Conservation (phyloP, 345 rosid species). For the Punica granatum region DNA sequence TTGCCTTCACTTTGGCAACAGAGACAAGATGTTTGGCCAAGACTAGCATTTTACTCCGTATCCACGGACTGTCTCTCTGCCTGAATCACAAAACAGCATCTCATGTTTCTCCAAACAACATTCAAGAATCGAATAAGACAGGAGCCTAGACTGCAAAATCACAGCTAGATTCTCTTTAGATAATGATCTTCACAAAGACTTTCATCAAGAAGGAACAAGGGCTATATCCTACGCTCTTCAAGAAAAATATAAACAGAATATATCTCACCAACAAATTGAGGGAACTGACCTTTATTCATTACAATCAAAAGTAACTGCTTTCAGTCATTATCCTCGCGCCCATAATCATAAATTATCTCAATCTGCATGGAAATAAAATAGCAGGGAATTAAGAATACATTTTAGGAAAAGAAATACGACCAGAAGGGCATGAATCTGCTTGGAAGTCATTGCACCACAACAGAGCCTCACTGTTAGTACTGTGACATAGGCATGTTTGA, state of each 20-base stretch:
- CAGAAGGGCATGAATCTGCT: not conserved
- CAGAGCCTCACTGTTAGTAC: not conserved
- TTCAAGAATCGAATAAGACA: not conserved
- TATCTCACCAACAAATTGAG: not conserved
- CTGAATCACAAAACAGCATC: constrained; percentile 1
- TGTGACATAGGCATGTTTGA: not conserved
- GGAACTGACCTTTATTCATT: constrained; percentile 43
- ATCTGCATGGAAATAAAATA: constrained; percentile 48
- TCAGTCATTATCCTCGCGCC: constrained; percentile 73
- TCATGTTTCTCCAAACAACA: not conserved
- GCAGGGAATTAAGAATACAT: constrained; percentile 8
- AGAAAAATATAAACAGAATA: not conserved
- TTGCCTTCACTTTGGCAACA: constrained; percentile 1
- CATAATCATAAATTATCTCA: constrained; percentile 81
- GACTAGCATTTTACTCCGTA: constrained; percentile 4
- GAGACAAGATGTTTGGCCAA: not conserved
- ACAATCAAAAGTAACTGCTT: constrained; percentile 8
- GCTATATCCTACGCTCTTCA: not conserved
- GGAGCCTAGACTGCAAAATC: not conserved
- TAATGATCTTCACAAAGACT: not conserved
- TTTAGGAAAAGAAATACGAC: not conserved
- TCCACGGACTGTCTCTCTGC: constrained; percentile 5
- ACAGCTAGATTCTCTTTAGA: not conserved
- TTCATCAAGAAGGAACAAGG: not conserved
- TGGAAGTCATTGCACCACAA: constrained; percentile 8